Base-by-base conservation (phyloP, 148 eudicot genomes). In the Vaccinium darrowii region DNA sequence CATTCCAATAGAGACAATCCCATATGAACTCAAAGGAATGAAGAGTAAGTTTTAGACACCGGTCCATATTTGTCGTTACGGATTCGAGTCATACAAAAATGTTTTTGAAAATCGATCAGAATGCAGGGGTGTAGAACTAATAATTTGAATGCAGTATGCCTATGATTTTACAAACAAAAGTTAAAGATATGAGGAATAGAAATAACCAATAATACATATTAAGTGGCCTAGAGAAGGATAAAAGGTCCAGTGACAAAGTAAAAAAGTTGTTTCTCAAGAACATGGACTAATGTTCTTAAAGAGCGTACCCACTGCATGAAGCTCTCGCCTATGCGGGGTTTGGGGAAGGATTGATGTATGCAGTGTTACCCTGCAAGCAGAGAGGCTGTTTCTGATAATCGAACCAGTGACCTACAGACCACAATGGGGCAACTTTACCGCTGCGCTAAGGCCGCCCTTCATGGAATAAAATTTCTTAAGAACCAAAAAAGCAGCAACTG, bases 101-200 rank as follows among this genome's bases (percentile, higher is more conserved):
- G 74, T 77, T 75, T 39, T 9, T 21, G 53, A 47, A 75, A 75
- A 39, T 75, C 10, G 25, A 75, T 19, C 14, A 43, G 19, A 47
- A 75, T 75, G 78, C 54, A 47, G 53, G 23, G 19, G 21, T 75
- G 21, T 75, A 19, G 47, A 75, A 75, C 54, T 7, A 75, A 75
- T 51, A 75, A 75, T 21, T 75, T 43, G 5, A 75, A 47, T 75
- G 78, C 78, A 75, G 78, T 21, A 75, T 75, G 78, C 12, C 53
- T 10, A 19, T 0, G 47, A 75, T 8, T 11, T 14, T n/a, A 75
- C 47, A 4, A 39, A 75, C 5, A 75, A 75, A 14, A 8, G 16
- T 5, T 75, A 23, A 43, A 43, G 13, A 75, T 36, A 43, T 3
- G 3, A 75, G 50, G 51, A 75, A 8, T 43, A 19, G 47, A 23